Conservation (phyloP, 2,329 filamentous ascomycete genomes). For the Phyllosticta capitalensis region DNA sequence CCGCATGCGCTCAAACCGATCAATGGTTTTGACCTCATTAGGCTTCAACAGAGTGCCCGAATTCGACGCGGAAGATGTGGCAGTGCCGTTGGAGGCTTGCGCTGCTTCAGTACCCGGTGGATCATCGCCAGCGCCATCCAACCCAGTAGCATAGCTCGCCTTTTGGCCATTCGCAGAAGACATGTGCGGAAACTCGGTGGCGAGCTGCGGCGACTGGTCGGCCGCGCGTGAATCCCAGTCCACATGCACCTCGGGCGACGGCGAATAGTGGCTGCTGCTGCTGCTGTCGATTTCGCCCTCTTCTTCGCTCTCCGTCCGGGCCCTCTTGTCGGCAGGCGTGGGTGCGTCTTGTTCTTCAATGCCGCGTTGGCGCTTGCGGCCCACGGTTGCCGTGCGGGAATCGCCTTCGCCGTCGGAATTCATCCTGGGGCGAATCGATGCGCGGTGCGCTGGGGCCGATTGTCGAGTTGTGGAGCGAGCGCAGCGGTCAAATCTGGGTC, state of each 20-base stretch:
- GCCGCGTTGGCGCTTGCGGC: slow-evolving; percentile 24
- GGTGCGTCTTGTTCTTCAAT: background rate
- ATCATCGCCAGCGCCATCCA: background rate
- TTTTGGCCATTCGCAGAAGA: background rate
- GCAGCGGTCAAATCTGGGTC: background rate
- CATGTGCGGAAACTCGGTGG: background rate
- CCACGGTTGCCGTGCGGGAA: slow-evolving; percentile 38
- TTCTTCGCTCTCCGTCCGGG: background rate
- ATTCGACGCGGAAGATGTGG: too few relatives aligned
- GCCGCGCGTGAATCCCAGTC: slow-evolving; percentile 2
- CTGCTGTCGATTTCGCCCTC: background rate
- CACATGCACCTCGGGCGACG: background rate
- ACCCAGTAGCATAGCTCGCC: background rate
- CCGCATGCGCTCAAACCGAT: background rate
- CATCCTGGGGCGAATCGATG: background rate
- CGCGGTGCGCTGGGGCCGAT: background rate
- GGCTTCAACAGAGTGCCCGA: too few relatives aligned
- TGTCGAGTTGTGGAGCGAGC: background rate
- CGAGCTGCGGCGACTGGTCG: background rate
- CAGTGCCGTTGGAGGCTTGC: background rate
- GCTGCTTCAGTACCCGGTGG: background rate
- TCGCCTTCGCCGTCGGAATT: slow-evolving; percentile 19
- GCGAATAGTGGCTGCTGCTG: background rate
- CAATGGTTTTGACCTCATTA: background rate
- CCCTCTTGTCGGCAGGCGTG: background rate